Base-by-base conservation (phyloP, 129 eudicot species). In the Oenanthe sinensis region DNA sequence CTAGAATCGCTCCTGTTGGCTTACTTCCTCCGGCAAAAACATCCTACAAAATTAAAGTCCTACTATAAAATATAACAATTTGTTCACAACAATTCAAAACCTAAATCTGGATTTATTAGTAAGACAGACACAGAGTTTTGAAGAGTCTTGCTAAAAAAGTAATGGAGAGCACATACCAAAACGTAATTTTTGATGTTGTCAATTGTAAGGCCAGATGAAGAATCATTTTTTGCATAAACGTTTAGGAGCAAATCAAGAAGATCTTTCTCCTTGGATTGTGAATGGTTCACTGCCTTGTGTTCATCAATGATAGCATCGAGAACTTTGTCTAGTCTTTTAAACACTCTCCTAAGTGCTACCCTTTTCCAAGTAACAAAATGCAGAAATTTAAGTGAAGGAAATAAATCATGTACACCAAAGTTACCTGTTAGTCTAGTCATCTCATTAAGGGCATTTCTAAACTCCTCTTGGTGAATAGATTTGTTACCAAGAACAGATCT, bases 121-220 rank as follows among this genome's bases (percentile, higher is more conserved):
- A 15, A 65, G 40, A 65, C 40, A 14, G 42, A 65, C 0, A 12
- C 40, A 65, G 70, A 62, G 70, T 30, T 20, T 6, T 6, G 26
- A 54, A 1, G 24, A 54, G 62, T 20, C 62, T 54, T 54, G 26
- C 62, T 54, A 19, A 62, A 62, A 62, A 10, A 14, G 6, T 62
- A 26, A 65, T 12, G 4, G 4, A 58, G 17, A 65, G 39, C 37
- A 65, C 71, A 28, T 65, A 65, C 71, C 71, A 65, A 28, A 65
- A 65, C 40, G 20, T 65, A 65, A 65, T 65, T 65, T 65, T 65
- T 65, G 71, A 65, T 65, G 71, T 65, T 65, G 71, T 65, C 71
- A 10, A 65, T 26, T 30, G 71, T 65, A 16, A 65, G 71, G 19
- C 71, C 19, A 28, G 40, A 28, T 4, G 71, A 65, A 12, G 71